phyloP scores from a whole-genome alignment of 805 yeast genomes.

The Sungouiozyma intestinalis region DNA sequence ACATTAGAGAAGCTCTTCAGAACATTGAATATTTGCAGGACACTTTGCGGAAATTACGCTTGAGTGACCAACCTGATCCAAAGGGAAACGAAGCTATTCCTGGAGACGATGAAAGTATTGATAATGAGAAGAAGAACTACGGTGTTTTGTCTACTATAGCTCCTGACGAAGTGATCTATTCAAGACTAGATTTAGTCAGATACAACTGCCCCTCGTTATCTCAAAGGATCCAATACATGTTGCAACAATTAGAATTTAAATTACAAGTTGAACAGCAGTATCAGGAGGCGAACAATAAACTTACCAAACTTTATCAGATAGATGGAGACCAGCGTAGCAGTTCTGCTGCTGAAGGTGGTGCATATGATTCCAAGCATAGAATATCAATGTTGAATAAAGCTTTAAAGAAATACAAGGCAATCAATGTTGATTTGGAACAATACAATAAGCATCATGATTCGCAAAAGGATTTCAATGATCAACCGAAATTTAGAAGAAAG shows the following conservation, averaged over 20 bases:
- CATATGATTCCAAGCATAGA: conserved; percentile 73
- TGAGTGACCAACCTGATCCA: conserved; percentile 9
- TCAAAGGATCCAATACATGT: conserved; percentile 89
- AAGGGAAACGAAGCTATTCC: conserved; percentile 4
- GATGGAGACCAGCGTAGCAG: conserved; percentile 86
- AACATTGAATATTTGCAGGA: conserved; percentile 83
- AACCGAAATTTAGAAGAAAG: conserved; percentile 67
- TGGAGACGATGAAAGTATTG: conserved; percentile 7
- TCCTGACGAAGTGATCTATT: conserved; percentile 33
- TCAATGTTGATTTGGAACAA: conserved; percentile 61
- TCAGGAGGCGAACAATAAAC: conserved; percentile 83
- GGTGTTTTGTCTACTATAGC: conserved; percentile 32
- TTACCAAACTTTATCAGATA: conserved; percentile 71
- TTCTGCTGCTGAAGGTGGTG: conserved; percentile 83
- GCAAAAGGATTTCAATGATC: conserved; percentile 47
- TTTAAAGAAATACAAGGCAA: conserved; percentile 77
- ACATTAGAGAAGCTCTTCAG: conserved; percentile 82
- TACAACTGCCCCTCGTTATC: conserved; percentile 93
- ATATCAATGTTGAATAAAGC: conserved; percentile 76
- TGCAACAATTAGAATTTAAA: conserved; percentile 89
- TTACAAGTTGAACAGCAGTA: conserved; percentile 90
- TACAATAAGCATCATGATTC: conserved; percentile 44
- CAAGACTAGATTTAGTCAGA: conserved; percentile 72
- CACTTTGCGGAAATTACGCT: conserved; percentile 49
- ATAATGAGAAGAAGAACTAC: conserved; percentile 6